Base-by-base conservation (phyloP, 2,329 filamentous ascomycete genomes). In the Arthrobotrys musiformis region DNA sequence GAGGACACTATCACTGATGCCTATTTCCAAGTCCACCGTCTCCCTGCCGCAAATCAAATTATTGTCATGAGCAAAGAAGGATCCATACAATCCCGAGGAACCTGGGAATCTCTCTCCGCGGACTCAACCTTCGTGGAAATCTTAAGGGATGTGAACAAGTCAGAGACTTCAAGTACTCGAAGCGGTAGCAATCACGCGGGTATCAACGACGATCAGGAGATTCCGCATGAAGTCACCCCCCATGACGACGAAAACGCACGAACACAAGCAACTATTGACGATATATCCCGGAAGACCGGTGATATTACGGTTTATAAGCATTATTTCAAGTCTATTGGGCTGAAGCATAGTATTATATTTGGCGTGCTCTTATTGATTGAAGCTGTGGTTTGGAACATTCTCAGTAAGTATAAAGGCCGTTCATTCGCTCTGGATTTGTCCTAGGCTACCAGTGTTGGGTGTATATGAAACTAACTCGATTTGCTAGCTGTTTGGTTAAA, bases 281-380 rank as follows among this genome's bases (percentile, higher is more conserved):
- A 76, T 70, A 63, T 60, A 11, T 64, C 72, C 2, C 72, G 72
- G 1, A 76, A 76, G 60, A 76, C 72, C 5, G 72, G 72, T 8
- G 72, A 76, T 35, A 64, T 76, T 35, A 17, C 30, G 15, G 56
- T 75, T 28, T 69, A 73, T 50, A 73, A 67, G 46, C 69, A 73
- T n/a, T 73, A 73, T 11, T 73, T 73, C 33, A 73, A 73, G 30
- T 66, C 69, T 0, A 37, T 73, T 2, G 69, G 69, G 8, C 17
- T 30, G 4, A 73, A 67, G 26, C 69, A 73, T 15, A 73, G 37
- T 24, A 28, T 61, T n/a, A 66, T 73, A 60, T 73, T 73, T 15
- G 60, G 30, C 1, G 22, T 28, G 1, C 42, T 73, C 9, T 24
- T 64, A n/a, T 1, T 73, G 4, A 6, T 60, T 9, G 60, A 73